Conservation (phyloP, 371 early-diverging fungal species). For the Rhizomucor pusillus region DNA sequence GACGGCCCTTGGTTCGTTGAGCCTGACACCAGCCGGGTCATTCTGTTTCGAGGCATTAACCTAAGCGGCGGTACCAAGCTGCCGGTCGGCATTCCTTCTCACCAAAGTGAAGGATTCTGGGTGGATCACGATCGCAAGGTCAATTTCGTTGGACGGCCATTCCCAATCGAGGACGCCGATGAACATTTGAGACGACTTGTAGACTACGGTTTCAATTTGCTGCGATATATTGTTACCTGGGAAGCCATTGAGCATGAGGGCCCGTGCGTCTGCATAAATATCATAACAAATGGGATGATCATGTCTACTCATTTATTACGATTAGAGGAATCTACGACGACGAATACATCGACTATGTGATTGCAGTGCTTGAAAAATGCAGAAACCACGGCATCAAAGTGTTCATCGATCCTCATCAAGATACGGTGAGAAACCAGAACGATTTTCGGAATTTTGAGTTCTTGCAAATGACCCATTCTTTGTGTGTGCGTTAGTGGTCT, state of each 20-base stretch:
- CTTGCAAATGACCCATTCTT: neutral
- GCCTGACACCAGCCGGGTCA: constrained; percentile 43
- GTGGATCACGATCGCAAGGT: constrained; percentile 55
- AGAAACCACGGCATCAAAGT: constrained; percentile 68
- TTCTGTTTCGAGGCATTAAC: constrained; percentile 67
- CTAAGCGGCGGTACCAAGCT: constrained; percentile 63
- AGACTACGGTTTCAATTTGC: constrained; percentile 78
- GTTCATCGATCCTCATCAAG: constrained; percentile 84
- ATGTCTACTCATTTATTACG: constrained; percentile 22
- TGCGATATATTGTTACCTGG: constrained; percentile 81
- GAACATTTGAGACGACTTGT: constrained; percentile 72
- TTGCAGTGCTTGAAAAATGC: constrained; percentile 62
- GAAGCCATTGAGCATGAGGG: constrained; percentile 82
- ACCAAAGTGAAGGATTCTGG: constrained; percentile 49
- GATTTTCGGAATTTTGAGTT: neutral
- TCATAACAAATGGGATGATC: neutral
- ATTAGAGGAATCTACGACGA: constrained; percentile 80
- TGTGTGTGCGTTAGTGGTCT: constrained; percentile 55
- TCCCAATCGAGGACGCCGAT: constrained; percentile 81
- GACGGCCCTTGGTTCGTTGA: constrained; percentile 67
- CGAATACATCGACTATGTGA: constrained; percentile 76
- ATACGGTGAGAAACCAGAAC: constrained; percentile 46
- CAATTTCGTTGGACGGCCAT: constrained; percentile 73
- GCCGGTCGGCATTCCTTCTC: constrained; percentile 50
- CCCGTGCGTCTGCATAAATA: constrained; percentile 51